These are phyloP conservation scores for Chlorella sorokiniana DNA, from an alignment of 139 green algal species.

Conservation along the genomic window DNA sequence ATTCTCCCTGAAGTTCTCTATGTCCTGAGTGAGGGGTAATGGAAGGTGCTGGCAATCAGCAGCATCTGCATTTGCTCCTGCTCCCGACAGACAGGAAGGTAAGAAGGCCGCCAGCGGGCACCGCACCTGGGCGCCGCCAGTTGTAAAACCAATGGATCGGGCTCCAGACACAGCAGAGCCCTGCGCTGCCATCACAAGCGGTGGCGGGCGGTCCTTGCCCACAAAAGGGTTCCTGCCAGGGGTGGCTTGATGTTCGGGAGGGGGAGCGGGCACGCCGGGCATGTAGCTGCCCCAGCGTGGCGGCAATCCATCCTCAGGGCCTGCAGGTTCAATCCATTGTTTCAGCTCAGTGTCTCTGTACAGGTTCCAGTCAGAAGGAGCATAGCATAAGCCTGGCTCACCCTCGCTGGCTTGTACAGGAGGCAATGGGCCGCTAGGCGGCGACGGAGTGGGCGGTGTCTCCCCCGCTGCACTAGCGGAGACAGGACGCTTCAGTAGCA, in stretches of 20 bases:
- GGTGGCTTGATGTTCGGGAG: not conserved
- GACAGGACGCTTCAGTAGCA: not conserved
- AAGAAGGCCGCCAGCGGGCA: not conserved
- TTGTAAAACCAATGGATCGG: not conserved
- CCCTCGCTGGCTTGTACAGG: not conserved
- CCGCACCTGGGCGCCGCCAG: not conserved
- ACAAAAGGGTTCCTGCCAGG: not conserved
- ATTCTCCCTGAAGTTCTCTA: conserved; percentile 35
- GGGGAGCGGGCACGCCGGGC: not conserved
- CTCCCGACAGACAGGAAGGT: not conserved
- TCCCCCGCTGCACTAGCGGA: not conserved
- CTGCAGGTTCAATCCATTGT: no score
- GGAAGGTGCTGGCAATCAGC: no score
- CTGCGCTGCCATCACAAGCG: not conserved
- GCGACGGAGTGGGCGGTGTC: not conserved
- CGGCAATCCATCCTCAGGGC: not conserved
- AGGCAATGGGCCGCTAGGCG: no score
- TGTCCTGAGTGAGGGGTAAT: not conserved
- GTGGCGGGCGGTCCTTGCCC: not conserved
- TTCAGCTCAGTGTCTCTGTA: no score
- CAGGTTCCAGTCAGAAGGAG: no score
- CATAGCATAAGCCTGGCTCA: no score
- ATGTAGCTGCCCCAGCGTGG: not conserved
- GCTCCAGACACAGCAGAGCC: not conserved
- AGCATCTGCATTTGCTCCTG: no score